These are phyloP conservation scores for Starmerella geochares DNA, from an alignment of 805 yeast genomes.

Conservation along the genomic window DNA sequence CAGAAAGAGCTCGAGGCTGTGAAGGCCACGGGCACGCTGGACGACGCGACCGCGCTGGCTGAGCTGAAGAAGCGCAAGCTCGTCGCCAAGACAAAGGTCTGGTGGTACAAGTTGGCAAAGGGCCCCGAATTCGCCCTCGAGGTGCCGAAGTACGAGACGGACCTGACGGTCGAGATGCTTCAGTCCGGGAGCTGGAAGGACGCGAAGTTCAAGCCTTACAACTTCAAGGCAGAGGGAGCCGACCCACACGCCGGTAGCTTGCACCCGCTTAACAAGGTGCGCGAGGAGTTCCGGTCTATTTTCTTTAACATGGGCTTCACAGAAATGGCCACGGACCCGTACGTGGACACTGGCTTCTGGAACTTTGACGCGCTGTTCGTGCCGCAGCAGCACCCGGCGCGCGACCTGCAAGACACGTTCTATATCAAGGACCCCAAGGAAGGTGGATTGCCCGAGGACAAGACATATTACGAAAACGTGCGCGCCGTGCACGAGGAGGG, in stretches of 20 bases:
- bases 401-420: slow-evolving; percentile 97
- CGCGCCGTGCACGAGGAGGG: slow-evolving; percentile 81
- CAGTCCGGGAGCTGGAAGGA: slow-evolving; percentile 70
- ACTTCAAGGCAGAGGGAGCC: slow-evolving; percentile 91
- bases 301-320: slow-evolving; percentile 97
- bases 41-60: slow-evolving; percentile 52
- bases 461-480: slow-evolving; percentile 63
- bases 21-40: slow-evolving; percentile 55
- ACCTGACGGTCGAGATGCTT: slow-evolving; percentile 88
- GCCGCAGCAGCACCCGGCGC: slow-evolving; percentile 99
- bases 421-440: slow-evolving; percentile 84
- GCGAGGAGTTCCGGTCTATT: slow-evolving; percentile 95
- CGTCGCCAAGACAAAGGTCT: slow-evolving; percentile 54
- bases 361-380: slow-evolving; percentile 92
- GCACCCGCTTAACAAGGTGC: slow-evolving; percentile 91
- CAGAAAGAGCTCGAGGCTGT: slow-evolving; percentile 42
- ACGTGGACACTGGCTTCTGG: slow-evolving; percentile 98
- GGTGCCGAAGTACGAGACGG: slow-evolving; percentile 78
- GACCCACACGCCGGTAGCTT: slow-evolving; percentile 81
- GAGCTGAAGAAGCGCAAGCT: slow-evolving; percentile 95
- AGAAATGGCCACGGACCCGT: slow-evolving; percentile 98
- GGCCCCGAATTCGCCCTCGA: slow-evolving; percentile 77
- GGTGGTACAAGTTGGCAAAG: slow-evolving; percentile 66
- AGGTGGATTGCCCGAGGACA: slow-evolving; percentile 77
- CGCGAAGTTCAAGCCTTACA: slow-evolving; percentile 84